Percentiles rank a stretch among this genome's conserved stretches.
Evolutionary conservation across 495 filamentous ascomycete genomes (phyloP).

Genomic region (Daldinia grandis): DNA sequence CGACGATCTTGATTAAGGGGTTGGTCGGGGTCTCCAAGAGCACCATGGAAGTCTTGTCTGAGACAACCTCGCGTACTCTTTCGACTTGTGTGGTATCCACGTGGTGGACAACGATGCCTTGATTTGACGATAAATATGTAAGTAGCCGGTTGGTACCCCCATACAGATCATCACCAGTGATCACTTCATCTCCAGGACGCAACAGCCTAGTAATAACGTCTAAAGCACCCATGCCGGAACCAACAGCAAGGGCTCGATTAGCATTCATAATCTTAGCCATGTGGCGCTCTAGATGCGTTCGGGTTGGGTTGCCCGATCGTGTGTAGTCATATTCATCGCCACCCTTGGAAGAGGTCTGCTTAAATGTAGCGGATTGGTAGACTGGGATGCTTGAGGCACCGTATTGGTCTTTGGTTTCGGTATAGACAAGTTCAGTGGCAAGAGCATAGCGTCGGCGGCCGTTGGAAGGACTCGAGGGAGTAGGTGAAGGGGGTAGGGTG

Average conservation of each 20-base stretch:
- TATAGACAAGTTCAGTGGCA: constrained; percentile 95
- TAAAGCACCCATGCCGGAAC: constrained; percentile 95
- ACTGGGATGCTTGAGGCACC: constrained; percentile 94
- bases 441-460: constrained; percentile 85
- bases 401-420: constrained; percentile 94
- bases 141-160: constrained; percentile 94
- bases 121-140: constrained; percentile 85
- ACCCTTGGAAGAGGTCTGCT: constrained; percentile 79
- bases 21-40: constrained; percentile 97
- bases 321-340: constrained; percentile 98
- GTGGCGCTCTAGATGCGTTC: constrained; percentile 95
- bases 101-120: constrained; percentile 92
- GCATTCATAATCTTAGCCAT: constrained; percentile 99
- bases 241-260: constrained; percentile 86
- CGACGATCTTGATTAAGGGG: constrained; percentile 96
- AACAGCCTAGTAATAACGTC: constrained; percentile 96
- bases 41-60: constrained; percentile 89
- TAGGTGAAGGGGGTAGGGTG: constrained; percentile 90
- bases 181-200: constrained; percentile 93
- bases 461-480: constrained; percentile 86
- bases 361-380: constrained; percentile 98
- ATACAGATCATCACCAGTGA: constrained; percentile 96
- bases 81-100: constrained; percentile 87
- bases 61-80: constrained; percentile 72
- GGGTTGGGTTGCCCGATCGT: constrained; percentile 93